Conservation (phyloP, 345 rosid species). For the Atalantia buxifolia region DNA sequence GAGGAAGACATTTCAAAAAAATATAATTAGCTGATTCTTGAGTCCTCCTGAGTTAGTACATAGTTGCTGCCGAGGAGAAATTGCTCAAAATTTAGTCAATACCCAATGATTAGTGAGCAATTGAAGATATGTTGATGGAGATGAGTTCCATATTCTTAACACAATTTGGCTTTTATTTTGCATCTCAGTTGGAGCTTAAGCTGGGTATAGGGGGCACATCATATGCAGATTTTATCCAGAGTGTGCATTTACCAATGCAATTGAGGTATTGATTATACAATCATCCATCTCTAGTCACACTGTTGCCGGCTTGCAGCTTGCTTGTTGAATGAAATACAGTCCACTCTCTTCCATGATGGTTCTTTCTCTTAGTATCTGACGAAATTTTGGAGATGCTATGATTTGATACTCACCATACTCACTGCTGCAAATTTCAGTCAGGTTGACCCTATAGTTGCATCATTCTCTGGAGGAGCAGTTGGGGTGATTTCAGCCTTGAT, state of each 20-base stretch:
- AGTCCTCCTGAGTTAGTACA: neutral
- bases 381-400: neutral
- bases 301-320: neutral
- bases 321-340: neutral
- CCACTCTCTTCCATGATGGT: neutral
- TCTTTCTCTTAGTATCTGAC: neutral
- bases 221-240: slow-evolving; percentile 77
- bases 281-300: neutral
- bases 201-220: slow-evolving; percentile 94
- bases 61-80: neutral
- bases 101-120: neutral
- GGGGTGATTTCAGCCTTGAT: slow-evolving; percentile 95
- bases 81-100: neutral
- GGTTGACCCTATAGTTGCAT: slow-evolving; percentile 97
- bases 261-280: slow-evolving; percentile 48
- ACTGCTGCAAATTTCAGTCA: slow-evolving; percentile 45
- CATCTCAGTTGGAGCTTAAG: slow-evolving; percentile 81
- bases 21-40: neutral
- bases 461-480: slow-evolving; percentile 98
- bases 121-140: neutral
- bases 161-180: neutral
- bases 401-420: neutral
- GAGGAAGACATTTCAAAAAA: neutral
- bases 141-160: neutral
- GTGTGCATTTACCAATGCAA: slow-evolving; percentile 82